These are phyloP conservation scores for Yamadazyma philogaea DNA, from an alignment of 805 yeast species.

Conservation along the genomic window DNA sequence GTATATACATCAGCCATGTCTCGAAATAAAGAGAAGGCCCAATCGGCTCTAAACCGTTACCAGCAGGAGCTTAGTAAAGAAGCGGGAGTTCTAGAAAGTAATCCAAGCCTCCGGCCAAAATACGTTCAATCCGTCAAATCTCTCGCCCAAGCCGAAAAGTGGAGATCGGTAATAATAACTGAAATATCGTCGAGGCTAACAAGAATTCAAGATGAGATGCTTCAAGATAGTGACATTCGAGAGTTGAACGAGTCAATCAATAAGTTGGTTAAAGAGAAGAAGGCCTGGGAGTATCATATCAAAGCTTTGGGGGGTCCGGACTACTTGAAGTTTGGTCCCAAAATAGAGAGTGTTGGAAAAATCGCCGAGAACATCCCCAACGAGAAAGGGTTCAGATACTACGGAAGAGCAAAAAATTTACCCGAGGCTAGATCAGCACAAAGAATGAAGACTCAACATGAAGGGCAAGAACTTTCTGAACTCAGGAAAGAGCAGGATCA, in stretches of 20 bases:
- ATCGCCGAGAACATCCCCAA: constrained; percentile 18
- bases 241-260: constrained; percentile 75
- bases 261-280: constrained; percentile 59
- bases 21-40: constrained; percentile 72
- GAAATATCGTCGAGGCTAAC: constrained; percentile 64
- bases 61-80: constrained; percentile 61
- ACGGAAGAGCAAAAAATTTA: constrained; percentile 78
- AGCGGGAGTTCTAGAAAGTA: constrained; percentile 55
- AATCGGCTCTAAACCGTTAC: constrained; percentile 62
- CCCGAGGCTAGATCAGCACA: constrained; percentile 55
- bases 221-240: constrained; percentile 61
- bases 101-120: constrained; percentile 59
- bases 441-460: constrained; percentile 28
- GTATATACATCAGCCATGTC: too few species aligned
- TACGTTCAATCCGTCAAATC: constrained; percentile 50
- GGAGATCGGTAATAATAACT: constrained; percentile 57
- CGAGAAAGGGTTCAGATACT: constrained; percentile 61
- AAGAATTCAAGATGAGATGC: constrained; percentile 55
- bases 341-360: constrained; percentile 18
- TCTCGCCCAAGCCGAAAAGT: constrained; percentile 65
- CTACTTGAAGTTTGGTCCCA: constrained; percentile 37
- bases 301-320: constrained; percentile 72
- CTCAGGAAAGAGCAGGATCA: constrained; percentile 4
- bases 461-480: constrained; percentile 16
- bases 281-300: constrained; percentile 78